Evolutionary conservation across 805 yeast species (phyloP).

Genomic region (Teunomyces barrocoloradensis): DNA sequence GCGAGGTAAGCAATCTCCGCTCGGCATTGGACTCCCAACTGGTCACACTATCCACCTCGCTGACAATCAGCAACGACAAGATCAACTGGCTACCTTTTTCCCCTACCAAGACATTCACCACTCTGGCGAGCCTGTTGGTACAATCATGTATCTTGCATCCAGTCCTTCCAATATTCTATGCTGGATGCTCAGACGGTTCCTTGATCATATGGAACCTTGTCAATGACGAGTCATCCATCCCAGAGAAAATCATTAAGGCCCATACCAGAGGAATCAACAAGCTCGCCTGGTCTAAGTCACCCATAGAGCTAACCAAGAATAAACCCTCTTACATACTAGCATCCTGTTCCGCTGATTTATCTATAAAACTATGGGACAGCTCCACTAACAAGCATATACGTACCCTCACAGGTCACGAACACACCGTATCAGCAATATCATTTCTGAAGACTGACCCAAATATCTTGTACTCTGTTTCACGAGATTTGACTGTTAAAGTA

Average conservation of each 20-base stretch:
- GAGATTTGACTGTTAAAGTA: conserved; percentile 58
- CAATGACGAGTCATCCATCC: conserved; percentile 53
- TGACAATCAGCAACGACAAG: conserved; percentile 23
- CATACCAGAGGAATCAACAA: conserved; percentile 71
- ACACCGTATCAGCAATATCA: conserved; percentile 65
- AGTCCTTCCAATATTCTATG: conserved; percentile 56
- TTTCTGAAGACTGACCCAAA: conserved; percentile 49
- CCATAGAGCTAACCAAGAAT: conserved; percentile 24
- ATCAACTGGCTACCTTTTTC: conserved; percentile 63
- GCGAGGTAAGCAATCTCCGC: conserved; percentile 48
- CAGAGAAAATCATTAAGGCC: conserved; percentile 64
- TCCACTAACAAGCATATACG: conserved; percentile 50
- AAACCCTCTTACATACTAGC: conserved; percentile 35
- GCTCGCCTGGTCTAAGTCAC: conserved; percentile 49
- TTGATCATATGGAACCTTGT: conserved; percentile 67
- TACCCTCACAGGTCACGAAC: conserved; percentile 82
- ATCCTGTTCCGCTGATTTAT: conserved; percentile 51
- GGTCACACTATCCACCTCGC: conserved; percentile 5
- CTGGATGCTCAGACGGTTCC: conserved; percentile 72
- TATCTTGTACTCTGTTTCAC: conserved; percentile 56
- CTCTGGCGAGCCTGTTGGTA: conserved; percentile 55
- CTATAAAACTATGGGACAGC: conserved; percentile 72
- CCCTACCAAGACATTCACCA: conserved; percentile 43
- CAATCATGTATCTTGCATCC: conserved; percentile 74
- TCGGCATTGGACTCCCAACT: conserved; percentile 34